Conservation (phyloP, 192 early-diverging fungal genomes). For the Coemansia sp. region DNA sequence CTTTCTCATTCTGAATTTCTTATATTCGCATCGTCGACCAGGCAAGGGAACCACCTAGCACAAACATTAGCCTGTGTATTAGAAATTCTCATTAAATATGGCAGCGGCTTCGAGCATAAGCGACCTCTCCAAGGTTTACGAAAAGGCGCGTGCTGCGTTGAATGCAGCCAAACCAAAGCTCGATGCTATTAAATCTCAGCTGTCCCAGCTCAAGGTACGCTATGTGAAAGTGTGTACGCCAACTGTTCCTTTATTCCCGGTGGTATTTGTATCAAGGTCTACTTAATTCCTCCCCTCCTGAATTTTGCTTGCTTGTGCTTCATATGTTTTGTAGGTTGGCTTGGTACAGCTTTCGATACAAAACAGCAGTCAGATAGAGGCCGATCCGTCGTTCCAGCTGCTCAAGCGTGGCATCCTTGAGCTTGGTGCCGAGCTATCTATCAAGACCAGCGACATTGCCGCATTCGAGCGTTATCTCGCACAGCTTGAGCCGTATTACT, state of each 20-base stretch:
- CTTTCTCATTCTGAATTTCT: background rate
- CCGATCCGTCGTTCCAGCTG: slow-evolving; percentile 31
- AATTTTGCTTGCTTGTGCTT: background rate
- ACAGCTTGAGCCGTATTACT: slow-evolving; percentile 89
- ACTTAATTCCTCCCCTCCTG: too few relatives aligned
- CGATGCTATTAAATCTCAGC: slow-evolving; percentile 29
- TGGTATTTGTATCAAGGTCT: too few relatives aligned
- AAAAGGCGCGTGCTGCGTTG: slow-evolving; percentile 34
- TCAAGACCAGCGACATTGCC: slow-evolving; percentile 83
- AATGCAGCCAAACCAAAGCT: slow-evolving; percentile 43
- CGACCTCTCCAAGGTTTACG: slow-evolving; percentile 20
- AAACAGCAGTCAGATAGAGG: slow-evolving; percentile 25
- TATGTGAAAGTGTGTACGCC: too few relatives aligned
- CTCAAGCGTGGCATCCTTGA: slow-evolving; percentile 66
- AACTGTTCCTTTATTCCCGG: too few relatives aligned
- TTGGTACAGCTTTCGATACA: slow-evolving; percentile 39
- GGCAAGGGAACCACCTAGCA: background rate
- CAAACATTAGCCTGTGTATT: background rate
- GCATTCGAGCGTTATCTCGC: slow-evolving; percentile 95
- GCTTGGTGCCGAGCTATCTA: slow-evolving; percentile 84
- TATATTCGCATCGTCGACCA: background rate
- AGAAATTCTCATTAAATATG: slow-evolving; percentile 1
- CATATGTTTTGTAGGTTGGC: slow-evolving; percentile 29
- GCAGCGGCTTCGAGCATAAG: slow-evolving; percentile 5
- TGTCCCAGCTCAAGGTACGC: slow-evolving; percentile 54